phyloP scores from a whole-genome alignment of 768 basidiomycete species.

The Mycena haematopus region DNA sequence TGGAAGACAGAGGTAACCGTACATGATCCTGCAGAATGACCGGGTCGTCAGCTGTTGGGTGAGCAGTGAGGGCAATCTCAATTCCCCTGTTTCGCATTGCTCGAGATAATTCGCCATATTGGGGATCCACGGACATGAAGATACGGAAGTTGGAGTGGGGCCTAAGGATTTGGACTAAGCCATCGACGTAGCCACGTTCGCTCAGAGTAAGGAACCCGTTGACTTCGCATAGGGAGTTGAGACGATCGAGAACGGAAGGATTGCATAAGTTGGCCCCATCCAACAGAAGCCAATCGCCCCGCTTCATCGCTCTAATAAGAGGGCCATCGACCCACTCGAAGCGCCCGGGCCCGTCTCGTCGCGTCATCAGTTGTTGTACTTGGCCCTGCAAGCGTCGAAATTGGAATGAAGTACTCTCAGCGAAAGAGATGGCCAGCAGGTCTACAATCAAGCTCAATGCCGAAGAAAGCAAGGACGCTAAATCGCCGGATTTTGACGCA shows the following conservation, averaged over 20 bases:
- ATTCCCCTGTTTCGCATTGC: slow-evolving; percentile 98
- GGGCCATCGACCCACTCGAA: slow-evolving; percentile 98
- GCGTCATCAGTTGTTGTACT: slow-evolving; percentile 32
- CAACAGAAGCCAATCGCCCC: slow-evolving; percentile 88
- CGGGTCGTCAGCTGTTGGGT: slow-evolving; percentile 51
- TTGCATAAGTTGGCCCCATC: slow-evolving; percentile 95
- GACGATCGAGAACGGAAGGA: slow-evolving; percentile 92
- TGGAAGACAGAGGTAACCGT: slow-evolving; percentile 49
- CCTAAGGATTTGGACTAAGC: slow-evolving; percentile 70
- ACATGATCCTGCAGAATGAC: slow-evolving; percentile 51
- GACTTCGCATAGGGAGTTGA: slow-evolving; percentile 94
- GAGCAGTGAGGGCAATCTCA: slow-evolving; percentile 67
- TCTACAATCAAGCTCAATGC: slow-evolving; percentile 38
- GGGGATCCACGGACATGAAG: slow-evolving; percentile 93
- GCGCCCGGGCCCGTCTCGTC: slow-evolving; percentile 48
- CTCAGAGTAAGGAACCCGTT: slow-evolving; percentile 84
- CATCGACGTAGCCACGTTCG: slow-evolving; percentile 86
- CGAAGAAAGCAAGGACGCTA: slow-evolving; percentile 32
- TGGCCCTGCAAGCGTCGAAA: slow-evolving; percentile 26
- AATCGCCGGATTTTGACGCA: slow-evolving; percentile 16
- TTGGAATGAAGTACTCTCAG: slow-evolving; percentile 26
- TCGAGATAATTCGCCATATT: slow-evolving; percentile 90
- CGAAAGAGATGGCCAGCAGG: slow-evolving; percentile 26
- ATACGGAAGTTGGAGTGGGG: slow-evolving; percentile 92
- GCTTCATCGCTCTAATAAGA: slow-evolving; percentile 82